These are phyloP conservation scores for Aspergillus sclerotioniger DNA, from an alignment of 495 filamentous ascomycete genomes.

Conservation along the genomic window DNA sequence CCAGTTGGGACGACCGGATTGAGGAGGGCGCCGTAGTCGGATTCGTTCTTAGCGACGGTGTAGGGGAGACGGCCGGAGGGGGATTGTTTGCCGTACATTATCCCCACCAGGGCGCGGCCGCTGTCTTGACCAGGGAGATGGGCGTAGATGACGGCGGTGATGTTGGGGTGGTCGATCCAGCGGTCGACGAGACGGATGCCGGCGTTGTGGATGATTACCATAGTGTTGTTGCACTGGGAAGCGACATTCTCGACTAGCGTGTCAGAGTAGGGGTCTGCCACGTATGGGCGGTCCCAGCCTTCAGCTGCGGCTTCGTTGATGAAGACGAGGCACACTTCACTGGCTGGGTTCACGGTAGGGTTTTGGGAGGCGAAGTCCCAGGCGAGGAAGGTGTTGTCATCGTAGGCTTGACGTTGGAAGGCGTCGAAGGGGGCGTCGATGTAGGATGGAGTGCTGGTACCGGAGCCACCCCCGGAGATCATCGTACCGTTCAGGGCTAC, in stretches of 20 bases:
- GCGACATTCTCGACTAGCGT: conserved; percentile 57
- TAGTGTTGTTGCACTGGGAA: conserved; percentile 51
- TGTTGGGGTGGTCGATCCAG: conserved; percentile 51
- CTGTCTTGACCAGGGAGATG: conserved; percentile 79
- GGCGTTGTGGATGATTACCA: conserved; percentile 47
- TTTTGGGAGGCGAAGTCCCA: conserved; percentile 40
- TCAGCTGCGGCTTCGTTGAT: conserved; percentile 61
- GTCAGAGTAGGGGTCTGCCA: conserved; percentile 44
- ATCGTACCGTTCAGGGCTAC: conserved; percentile 52
- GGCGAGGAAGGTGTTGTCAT: conserved; percentile 43
- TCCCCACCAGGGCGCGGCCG: conserved; percentile 70
- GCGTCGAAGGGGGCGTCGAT: conserved; percentile 57
- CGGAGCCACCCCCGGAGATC: conserved; percentile 63
- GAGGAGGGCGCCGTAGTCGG: conserved; percentile 63
- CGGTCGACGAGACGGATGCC: conserved; percentile 41
- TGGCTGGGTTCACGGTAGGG: conserved; percentile 40
- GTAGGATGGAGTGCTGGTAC: conserved; percentile 58
- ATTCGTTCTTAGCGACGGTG: conserved; percentile 68
- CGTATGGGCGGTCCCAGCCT: conserved; percentile 31
- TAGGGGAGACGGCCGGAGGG: conserved; percentile 76
- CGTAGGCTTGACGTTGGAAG: conserved; percentile 46
- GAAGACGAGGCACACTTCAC: conserved; percentile 60
- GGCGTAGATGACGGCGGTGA: conserved; percentile 74
- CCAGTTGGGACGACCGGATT: conserved; percentile 47
- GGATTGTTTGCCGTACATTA: conserved; percentile 70